phyloP scores from a whole-genome alignment of 441 rosid genomes.

The Gossypium schwendimanii region DNA sequence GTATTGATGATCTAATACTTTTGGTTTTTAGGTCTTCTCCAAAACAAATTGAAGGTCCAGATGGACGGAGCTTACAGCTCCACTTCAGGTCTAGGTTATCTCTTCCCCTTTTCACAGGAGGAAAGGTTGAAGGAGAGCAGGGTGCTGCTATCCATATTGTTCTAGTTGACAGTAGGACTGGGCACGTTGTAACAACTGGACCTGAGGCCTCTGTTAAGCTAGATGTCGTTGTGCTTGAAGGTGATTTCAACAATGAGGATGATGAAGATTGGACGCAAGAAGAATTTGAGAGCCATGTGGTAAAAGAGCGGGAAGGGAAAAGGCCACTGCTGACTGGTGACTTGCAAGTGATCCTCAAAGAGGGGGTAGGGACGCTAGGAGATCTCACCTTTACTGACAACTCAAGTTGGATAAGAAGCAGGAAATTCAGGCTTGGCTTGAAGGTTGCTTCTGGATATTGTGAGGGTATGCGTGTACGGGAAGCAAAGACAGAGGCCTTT shows the following conservation, averaged over 20 bases:
- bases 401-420: conserved; percentile 97
- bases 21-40: conserved; percentile 67
- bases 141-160: conserved; percentile 90
- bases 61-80: conserved; percentile 69
- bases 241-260: conserved; percentile 88
- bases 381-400: conserved; percentile 92
- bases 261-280: conserved; percentile 92
- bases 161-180: conserved; percentile 60
- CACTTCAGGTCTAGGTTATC: conserved; percentile 80
- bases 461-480: conserved; percentile 74
- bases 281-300: conserved; percentile 88
- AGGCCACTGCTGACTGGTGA: conserved; percentile 90
- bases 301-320: conserved; percentile 97
- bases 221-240: conserved; percentile 90
- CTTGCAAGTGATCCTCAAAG: conserved; percentile 78
- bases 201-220: conserved; percentile 73
- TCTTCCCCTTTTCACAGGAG: conserved; percentile 96
- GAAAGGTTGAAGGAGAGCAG: conserved; percentile 98
- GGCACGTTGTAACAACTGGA: conserved; percentile 66
- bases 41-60: conserved; percentile 80
- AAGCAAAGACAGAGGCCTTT: conserved; percentile 98
- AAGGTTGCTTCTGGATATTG: conserved; percentile 66
- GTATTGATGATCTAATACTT: conserved; percentile 1
- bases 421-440: conserved; percentile 93
- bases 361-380: conserved; percentile 93